Percentiles rank a stretch among this genome's conserved stretches.
These are phyloP conservation scores for Cryptosporidium baileyi DNA, from an alignment of 169 alveolate species.

Conservation along the genomic window DNA sequence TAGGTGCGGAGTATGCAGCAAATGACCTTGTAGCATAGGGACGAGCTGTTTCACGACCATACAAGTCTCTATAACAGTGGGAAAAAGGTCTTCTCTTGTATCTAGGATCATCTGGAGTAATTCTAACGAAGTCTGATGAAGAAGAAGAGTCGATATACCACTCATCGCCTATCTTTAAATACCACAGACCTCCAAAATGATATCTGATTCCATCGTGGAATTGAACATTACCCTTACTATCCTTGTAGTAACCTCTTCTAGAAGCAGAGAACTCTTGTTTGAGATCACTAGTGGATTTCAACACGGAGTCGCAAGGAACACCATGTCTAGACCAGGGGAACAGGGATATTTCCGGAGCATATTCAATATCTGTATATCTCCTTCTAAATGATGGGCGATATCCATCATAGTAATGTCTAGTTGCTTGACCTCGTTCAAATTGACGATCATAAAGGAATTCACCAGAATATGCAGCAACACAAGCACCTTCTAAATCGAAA, in stretches of 20 bases:
- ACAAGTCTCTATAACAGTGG: too few relatives aligned
- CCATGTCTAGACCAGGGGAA: neutral
- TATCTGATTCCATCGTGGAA: constrained; percentile 55
- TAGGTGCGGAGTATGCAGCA: constrained; percentile 10
- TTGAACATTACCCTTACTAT: neutral
- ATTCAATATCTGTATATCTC: constrained; percentile 19
- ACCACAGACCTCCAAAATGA: constrained; percentile 16
- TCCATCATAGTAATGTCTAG: neutral
- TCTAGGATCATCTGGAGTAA: constrained; percentile 17
- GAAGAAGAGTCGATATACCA: constrained; percentile 19
- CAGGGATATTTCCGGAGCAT: neutral
- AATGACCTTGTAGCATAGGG: constrained; percentile 6
- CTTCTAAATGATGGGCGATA: neutral
- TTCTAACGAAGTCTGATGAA: neutral
- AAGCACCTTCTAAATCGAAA: constrained; percentile 19
- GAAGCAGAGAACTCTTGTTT: constrained; percentile 42
- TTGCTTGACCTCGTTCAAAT: too few relatives aligned
- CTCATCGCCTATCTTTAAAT: constrained; percentile 20
- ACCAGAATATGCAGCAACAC: neutral
- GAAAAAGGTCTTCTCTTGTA: neutral
- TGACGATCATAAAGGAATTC: neutral
- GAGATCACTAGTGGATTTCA: neutral
- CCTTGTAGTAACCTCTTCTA: constrained; percentile 27
- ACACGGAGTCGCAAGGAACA: neutral
- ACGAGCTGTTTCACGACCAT: too few relatives aligned